Base-by-base conservation (phyloP, 306 rosid genomes). In the Prosopis cineraria region DNA sequence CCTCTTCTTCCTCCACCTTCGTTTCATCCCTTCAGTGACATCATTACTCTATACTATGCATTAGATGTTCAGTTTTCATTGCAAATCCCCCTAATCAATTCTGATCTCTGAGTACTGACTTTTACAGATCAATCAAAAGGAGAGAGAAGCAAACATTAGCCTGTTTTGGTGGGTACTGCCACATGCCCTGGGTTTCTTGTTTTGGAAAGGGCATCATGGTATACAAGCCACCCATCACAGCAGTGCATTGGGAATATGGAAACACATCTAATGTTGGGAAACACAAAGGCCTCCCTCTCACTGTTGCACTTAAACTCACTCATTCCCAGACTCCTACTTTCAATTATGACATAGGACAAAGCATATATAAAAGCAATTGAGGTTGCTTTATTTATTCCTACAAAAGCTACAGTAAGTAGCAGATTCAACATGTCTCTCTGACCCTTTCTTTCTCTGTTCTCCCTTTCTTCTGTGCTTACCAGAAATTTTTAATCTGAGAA, bases 161-260 rank as follows among this genome's bases (percentile, higher is more conserved):
- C 76, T 27, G 71, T 81, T 87, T 84, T 77, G 84, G 80, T 45
- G 80, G 72, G 77, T 72, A 76, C 75, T 67, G 69, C 41, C 65
- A 76, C 72, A 55, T 48, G 79, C 83, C 43, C 73, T 44, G 80
- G 60, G 78, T 80, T 87, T 78, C 88, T 44, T 29, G 58, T 82
- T 65, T 56, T 33, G 89, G 93, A 76, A 91, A 84, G 72, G 78
- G 74, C 82, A 85, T 85, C 83, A 90, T 87, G 81, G 81, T 53
- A 60, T 72, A 80, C 86, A 87, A 45, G 75, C 86, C 78, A 78
- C 74, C 68, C 82, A 79, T 83, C 72, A 52, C 59, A 52, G 59
- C 59, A 52, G 59, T 52, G 62, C 89, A 76, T 87, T 55, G 96
- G 96, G 91, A 91, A 89, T 84, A 85, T 85, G 93, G 93, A 72